phyloP scores from a whole-genome alignment of 768 basidiomycete genomes.

The Suillus hirtellus region DNA sequence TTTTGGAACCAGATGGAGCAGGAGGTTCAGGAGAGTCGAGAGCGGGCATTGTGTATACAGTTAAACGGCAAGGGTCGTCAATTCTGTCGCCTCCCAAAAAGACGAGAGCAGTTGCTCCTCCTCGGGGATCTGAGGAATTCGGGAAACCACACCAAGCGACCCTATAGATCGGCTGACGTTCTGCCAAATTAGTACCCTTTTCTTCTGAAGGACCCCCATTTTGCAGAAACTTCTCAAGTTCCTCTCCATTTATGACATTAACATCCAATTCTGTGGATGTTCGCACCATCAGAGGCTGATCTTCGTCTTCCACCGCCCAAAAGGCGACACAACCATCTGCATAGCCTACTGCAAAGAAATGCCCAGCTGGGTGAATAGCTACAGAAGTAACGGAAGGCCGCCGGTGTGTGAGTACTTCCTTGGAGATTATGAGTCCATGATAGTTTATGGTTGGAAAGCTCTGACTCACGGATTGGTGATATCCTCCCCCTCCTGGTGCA shows the following conservation, averaged over 20 bases:
- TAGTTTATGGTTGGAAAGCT: background rate
- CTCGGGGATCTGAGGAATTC: constrained; percentile 60
- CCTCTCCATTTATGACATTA: constrained; percentile 49
- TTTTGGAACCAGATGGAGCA: constrained; percentile 25
- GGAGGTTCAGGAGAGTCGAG: constrained; percentile 55
- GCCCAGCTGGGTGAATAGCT: constrained; percentile 70
- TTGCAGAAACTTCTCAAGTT: constrained; percentile 41
- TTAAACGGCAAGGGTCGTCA: constrained; percentile 60
- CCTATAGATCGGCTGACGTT: constrained; percentile 81
- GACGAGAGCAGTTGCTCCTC: constrained; percentile 72
- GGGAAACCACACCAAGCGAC: constrained; percentile 81
- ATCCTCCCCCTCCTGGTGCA: constrained; percentile 76
- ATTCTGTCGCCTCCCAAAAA: constrained; percentile 75
- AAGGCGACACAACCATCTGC: constrained; percentile 82
- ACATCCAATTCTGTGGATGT: constrained; percentile 63
- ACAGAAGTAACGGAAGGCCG: constrained; percentile 69
- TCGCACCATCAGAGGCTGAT: constrained; percentile 70
- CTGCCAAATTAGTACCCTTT: constrained; percentile 14
- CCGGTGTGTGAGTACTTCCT: constrained; percentile 74
- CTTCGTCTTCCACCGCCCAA: constrained; percentile 79
- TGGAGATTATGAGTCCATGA: constrained; percentile 1
- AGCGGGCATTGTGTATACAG: constrained; percentile 65
- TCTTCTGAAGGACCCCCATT: constrained; percentile 22
- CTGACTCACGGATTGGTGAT: constrained; percentile 46
- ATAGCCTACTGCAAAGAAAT: constrained; percentile 80